Evolutionary conservation across 805 yeast species (phyloP).

Genomic region (Metschnikowia hibisci): DNA sequence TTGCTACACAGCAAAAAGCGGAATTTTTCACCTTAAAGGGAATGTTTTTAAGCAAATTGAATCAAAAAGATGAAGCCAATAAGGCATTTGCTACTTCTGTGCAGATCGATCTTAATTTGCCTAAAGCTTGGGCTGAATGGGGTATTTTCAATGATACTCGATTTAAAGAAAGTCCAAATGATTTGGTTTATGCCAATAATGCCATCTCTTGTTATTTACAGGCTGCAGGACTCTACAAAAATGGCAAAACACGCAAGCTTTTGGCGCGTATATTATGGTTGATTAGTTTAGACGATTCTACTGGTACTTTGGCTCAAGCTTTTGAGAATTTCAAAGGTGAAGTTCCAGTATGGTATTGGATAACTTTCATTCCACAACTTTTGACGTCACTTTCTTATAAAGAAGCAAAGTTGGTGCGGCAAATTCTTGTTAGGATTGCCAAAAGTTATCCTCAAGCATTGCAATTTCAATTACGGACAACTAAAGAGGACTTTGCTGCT

Average conservation of each 20-base stretch:
- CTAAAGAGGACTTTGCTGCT: constrained; percentile 88
- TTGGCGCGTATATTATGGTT: constrained; percentile 91
- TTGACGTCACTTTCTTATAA: constrained; percentile 84
- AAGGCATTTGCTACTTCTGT: constrained; percentile 98
- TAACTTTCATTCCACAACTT: constrained; percentile 92
- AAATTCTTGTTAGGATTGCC: constrained; percentile 85
- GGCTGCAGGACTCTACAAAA: constrained; percentile 95
- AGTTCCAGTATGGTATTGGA: constrained; percentile 99
- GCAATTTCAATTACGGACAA: constrained; percentile 92
- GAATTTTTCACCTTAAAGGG: constrained; percentile 97
- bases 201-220: constrained; percentile 95
- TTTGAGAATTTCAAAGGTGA: constrained; percentile 93
- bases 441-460: constrained; percentile 96
- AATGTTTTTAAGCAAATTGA: constrained; percentile 89
- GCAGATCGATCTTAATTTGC: constrained; percentile 87
- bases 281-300: constrained; percentile 81
- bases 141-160: constrained; percentile 90
- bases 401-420: constrained; percentile 87
- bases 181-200: constrained; percentile 80
- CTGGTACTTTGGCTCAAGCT: constrained; percentile 77
- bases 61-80: constrained; percentile 91
- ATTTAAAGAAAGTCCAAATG: constrained; percentile 77
- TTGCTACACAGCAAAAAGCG: constrained; percentile 96
- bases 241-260: constrained; percentile 82
- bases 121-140: constrained; percentile 99